Evolutionary conservation across 1,284 basidiomycete genomes (phyloP).

Genomic region (Ganoderma multipileum): DNA sequence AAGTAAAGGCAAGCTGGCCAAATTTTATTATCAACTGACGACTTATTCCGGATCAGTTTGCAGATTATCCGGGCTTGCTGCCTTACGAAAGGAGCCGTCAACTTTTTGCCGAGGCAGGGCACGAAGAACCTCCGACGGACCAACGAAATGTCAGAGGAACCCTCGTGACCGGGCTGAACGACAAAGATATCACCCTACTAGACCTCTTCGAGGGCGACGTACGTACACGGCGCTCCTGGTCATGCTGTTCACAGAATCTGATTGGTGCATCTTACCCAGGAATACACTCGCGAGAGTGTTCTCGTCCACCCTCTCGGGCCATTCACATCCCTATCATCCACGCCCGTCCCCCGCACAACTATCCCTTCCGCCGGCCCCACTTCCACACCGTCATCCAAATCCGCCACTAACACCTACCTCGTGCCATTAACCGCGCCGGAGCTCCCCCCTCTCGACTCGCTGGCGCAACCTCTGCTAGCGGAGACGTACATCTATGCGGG

Average conservation of each 20-base stretch:
- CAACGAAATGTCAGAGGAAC: constrained; percentile 73
- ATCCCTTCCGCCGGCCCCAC: constrained; percentile 46
- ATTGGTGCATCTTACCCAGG: constrained; percentile 48
- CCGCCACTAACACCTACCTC: constrained; percentile 38
- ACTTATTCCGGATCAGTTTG: constrained; percentile 45
- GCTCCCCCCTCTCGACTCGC: constrained; percentile 45
- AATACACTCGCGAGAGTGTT: constrained; percentile 70
- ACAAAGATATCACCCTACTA: constrained; percentile 61
- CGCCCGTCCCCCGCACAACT: constrained; percentile 31
- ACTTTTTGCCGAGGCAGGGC: constrained; percentile 46
- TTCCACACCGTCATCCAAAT: constrained; percentile 35
- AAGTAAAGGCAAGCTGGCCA: constrained; percentile 49
- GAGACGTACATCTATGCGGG: constrained; percentile 79
- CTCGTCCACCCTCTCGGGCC: constrained; percentile 60
- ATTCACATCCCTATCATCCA: constrained; percentile 41
- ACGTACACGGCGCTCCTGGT: constrained; percentile 39
- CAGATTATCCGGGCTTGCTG: constrained; percentile 84
- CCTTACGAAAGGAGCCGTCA: constrained; percentile 54
- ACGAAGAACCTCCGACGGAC: constrained; percentile 50
- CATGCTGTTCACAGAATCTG: background rate
- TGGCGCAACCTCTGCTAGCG: constrained; percentile 49
- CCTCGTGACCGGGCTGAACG: constrained; percentile 69
- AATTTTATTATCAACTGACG: background rate
- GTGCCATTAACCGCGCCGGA: constrained; percentile 50
- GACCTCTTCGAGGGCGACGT: constrained; percentile 86